Evolutionary conservation across 1,139 yeast species (phyloP).

Genomic region (Magnusiomyces tetraspermus): DNA sequence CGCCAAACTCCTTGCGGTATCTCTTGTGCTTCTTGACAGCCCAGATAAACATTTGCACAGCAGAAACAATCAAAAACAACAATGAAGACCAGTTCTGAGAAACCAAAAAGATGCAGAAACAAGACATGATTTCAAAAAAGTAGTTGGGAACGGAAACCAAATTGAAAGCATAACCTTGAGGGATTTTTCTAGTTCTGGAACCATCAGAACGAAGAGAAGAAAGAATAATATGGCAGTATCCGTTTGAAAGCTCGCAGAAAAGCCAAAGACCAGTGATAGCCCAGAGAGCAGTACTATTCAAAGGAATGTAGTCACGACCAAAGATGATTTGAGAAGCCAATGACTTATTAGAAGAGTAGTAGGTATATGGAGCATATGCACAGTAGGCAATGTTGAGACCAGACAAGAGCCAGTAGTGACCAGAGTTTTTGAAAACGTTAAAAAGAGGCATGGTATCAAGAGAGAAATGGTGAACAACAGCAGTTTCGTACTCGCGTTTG

Average conservation of each 20-base stretch:
- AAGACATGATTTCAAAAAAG: conserved; percentile 70
- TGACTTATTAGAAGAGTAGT: conserved; percentile 20
- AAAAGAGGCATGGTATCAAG: conserved; percentile 84
- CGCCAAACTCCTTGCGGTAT: conserved; percentile 62
- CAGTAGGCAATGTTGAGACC: conserved; percentile 65
- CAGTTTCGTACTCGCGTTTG: conserved; percentile 82
- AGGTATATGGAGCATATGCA: conserved; percentile 52
- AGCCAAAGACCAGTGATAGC: conserved; percentile 40
- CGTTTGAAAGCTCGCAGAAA: conserved; percentile 63
- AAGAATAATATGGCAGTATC: conserved; percentile 54
- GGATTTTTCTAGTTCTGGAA: conserved; percentile 42
- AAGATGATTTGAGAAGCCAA: conserved; percentile 23
- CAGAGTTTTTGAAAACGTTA: conserved; percentile 78
- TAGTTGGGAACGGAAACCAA: conserved; percentile 65
- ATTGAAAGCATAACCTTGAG: conserved; percentile 42
- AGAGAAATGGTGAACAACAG: conserved; percentile 75
- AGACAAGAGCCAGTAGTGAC: conserved; percentile 84
- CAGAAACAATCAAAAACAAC: conserved; percentile 59
- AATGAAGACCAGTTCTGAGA: conserved; percentile 72
- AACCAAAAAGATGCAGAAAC: conserved; percentile 61
- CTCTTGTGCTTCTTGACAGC: conserved; percentile 63
- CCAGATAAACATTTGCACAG: conserved; percentile 74
- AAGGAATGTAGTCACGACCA: conserved; percentile 22
- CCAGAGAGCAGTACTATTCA: conserved; percentile 18
- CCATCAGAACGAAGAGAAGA: conserved; percentile 44